These are phyloP conservation scores for Cucurbita argyrosperma DNA, from an alignment of 306 rosid genomes.

Conservation along the genomic window DNA sequence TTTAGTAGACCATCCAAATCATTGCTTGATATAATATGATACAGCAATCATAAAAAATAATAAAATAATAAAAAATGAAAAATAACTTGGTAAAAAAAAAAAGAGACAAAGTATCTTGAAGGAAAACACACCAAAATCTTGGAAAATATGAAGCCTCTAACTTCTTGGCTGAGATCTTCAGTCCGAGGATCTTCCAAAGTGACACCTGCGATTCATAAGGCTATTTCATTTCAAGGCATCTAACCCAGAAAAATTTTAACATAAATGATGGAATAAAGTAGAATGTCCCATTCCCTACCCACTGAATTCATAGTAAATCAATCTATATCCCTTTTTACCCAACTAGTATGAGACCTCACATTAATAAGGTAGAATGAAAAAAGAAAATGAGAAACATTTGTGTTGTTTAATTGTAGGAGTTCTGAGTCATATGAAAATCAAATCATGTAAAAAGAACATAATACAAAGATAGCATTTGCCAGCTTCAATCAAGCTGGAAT, in stretches of 20 bases:
- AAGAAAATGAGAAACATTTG: not conserved
- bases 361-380: not conserved
- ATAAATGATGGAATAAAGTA: not conserved
- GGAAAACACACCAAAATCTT: constrained; percentile 74
- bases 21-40: not conserved
- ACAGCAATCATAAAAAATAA: not conserved
- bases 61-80: not conserved
- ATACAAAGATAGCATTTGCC: not conserved
- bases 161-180: constrained; percentile 99
- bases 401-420: not conserved
- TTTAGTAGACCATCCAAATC: not conserved
- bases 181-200: constrained; percentile 88
- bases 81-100: not conserved
- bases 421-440: not conserved
- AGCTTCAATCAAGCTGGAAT: too few relatives aligned
- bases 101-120: not conserved
- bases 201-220: constrained; percentile 47
- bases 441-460: not conserved
- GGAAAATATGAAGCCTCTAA: constrained; percentile 91
- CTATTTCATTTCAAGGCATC: not conserved
- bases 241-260: not conserved
- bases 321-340: not conserved
- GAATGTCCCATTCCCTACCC: not conserved
- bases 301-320: not conserved
- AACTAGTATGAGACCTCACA: not conserved